Evolutionary conservation across 345 rosid species (phyloP).

Genomic region (Cardamine occulta): DNA sequence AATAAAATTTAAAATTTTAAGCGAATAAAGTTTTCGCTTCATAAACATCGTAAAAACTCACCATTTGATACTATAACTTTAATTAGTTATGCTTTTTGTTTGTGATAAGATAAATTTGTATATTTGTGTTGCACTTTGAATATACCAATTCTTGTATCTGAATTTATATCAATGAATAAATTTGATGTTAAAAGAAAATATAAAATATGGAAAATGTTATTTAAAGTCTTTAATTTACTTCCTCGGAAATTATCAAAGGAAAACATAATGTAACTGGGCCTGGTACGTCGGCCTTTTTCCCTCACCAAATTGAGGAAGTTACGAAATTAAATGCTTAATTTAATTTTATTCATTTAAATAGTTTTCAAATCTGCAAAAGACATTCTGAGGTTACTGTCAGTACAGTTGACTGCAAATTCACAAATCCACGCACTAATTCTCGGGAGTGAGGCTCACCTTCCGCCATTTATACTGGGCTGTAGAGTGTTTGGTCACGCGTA

Average conservation of each 20-base stretch:
- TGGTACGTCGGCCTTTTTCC: constrained; percentile 10
- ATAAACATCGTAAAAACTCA: too few species aligned
- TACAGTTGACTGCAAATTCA: constrained; percentile 21
- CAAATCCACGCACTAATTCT: background rate
- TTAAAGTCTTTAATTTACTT: too few species aligned
- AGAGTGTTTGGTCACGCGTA: background rate
- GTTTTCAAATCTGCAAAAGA: constrained; percentile 28
- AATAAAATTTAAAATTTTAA: too few species aligned
- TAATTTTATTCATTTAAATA: background rate
- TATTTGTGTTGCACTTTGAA: background rate
- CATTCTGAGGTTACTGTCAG: constrained; percentile 39
- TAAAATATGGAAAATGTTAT: too few species aligned
- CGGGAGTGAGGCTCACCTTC: background rate
- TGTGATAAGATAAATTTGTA: background rate
- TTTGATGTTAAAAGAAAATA: too few species aligned
- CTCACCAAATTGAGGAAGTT: constrained; percentile 3
- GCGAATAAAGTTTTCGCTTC: too few species aligned
- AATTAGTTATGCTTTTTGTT: background rate
- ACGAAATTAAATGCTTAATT: constrained; percentile 5
- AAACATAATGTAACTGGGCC: background rate
- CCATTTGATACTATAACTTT: too few species aligned
- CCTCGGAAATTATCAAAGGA: background rate
- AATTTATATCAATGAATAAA: too few species aligned
- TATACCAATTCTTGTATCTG: background rate
- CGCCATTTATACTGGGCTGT: too few species aligned